Percentiles rank a stretch among this genome's conserved stretches.
These are phyloP conservation scores for Serendipita vermifera DNA, from an alignment of 768 basidiomycete species.

Conservation along the genomic window DNA sequence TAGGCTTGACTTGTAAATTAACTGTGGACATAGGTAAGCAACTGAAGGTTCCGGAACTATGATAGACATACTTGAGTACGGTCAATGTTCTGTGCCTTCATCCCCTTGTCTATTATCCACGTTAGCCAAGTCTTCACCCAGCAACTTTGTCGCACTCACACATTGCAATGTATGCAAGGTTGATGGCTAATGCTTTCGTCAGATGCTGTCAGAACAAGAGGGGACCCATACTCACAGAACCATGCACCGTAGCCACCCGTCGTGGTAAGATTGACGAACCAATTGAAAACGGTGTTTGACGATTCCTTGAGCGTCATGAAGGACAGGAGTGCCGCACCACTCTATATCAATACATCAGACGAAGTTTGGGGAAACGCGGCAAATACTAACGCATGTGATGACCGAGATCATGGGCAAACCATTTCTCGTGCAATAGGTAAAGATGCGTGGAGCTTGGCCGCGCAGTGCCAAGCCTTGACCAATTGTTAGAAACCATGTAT, in stretches of 20 bases:
- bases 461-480: conserved; percentile 17
- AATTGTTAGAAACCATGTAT: background rate
- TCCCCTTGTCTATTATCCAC: conserved; percentile 10
- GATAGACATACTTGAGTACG: conserved; percentile 21
- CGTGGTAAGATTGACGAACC: conserved; percentile 15
- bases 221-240: background rate
- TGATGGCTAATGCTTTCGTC: conserved; percentile 56
- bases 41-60: background rate
- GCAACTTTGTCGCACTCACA: conserved; percentile 29
- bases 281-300: conserved; percentile 46
- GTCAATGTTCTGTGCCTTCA: conserved; percentile 31
- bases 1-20: conserved; percentile 26
- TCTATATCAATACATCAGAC: conserved; percentile 16
- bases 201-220: conserved; percentile 40
- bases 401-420: conserved; percentile 39
- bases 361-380: conserved; percentile 13
- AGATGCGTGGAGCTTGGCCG: conserved; percentile 34
- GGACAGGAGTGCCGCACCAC: conserved; percentile 34
- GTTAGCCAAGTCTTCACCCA: background rate
- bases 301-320: conserved; percentile 57
- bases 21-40: conserved; percentile 13
- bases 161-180: conserved; percentile 60
- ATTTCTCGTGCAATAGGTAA: conserved; percentile 33
- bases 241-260: background rate
- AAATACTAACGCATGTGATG: conserved; percentile 15